These are phyloP conservation scores for Athelia psychrophila DNA, from an alignment of 1,284 basidiomycete species.

Conservation along the genomic window DNA sequence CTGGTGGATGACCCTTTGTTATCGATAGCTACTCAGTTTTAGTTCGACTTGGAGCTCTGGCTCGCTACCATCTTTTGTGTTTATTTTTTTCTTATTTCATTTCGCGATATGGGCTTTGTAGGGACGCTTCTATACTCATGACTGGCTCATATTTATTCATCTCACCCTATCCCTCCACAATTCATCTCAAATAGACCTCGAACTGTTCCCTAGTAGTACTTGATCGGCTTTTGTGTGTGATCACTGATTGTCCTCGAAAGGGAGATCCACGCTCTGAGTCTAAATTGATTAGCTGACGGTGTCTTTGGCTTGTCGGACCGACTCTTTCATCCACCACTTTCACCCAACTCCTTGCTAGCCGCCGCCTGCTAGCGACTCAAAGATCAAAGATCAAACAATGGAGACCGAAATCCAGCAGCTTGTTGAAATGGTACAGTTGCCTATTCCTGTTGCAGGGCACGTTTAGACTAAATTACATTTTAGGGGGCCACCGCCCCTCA, in stretches of 20 bases:
- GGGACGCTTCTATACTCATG: not conserved
- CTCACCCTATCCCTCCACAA: not conserved
- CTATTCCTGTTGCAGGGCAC: not conserved
- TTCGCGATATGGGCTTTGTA: not conserved
- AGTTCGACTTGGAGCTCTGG: not conserved
- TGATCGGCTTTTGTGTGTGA: no score
- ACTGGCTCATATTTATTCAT: not conserved
- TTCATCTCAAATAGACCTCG: not conserved
- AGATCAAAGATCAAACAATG: slow-evolving; percentile 6
- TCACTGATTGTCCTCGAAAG: no score
- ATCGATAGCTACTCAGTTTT: not conserved
- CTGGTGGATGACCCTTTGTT: no score
- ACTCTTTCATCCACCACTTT: not conserved
- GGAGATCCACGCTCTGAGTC: no score
- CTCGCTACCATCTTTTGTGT: not conserved
- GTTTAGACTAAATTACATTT: not conserved
- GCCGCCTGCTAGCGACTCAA: not conserved
- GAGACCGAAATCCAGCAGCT: slow-evolving; percentile 12
- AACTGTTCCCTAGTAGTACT: no score
- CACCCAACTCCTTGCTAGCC: not conserved
- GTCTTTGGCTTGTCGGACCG: not conserved
- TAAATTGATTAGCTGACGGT: no score
- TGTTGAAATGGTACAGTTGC: slow-evolving; percentile 11
- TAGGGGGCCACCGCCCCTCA: slow-evolving; percentile 11
- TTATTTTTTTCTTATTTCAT: not conserved